A percentile compares a stretch with the other conserved stretches of the same genome.
These are phyloP conservation scores for Kazachstania africana DNA, from an alignment of 805 yeast species.

Conservation along the genomic window DNA sequence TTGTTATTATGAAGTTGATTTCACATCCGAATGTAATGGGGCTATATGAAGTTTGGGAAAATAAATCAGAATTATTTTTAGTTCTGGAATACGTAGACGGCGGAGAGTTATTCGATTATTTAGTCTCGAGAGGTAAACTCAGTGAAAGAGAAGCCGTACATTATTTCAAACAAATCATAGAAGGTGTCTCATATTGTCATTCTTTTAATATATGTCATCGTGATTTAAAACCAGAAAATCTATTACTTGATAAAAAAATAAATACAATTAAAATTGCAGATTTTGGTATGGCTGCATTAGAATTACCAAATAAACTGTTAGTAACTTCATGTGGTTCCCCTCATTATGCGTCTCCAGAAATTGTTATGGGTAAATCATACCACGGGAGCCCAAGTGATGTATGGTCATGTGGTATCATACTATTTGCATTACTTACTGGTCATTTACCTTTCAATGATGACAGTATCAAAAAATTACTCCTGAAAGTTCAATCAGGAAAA, in stretches of 20 bases:
- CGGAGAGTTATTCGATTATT: slow-evolving; percentile 71
- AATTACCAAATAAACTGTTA: slow-evolving; percentile 53
- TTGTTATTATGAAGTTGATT: slow-evolving; percentile 89
- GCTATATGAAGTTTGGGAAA: slow-evolving; percentile 96
- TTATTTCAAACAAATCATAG: slow-evolving; percentile 64
- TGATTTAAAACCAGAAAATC: slow-evolving; percentile 73
- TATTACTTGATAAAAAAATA: slow-evolving; percentile 49
- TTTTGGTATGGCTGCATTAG: slow-evolving; percentile 84
- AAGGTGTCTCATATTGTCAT: slow-evolving; percentile 74
- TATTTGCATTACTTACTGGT: slow-evolving; percentile 70
- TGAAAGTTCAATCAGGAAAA: slow-evolving; percentile 67
- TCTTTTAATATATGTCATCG: slow-evolving; percentile 72
- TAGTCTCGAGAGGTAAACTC: slow-evolving; percentile 57
- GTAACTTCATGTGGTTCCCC: slow-evolving; percentile 84
- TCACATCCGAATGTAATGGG: slow-evolving; percentile 92
- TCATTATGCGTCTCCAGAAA: slow-evolving; percentile 83
- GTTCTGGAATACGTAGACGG: slow-evolving; percentile 79
- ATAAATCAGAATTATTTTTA: slow-evolving; percentile 72
- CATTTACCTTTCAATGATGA: slow-evolving; percentile 79
- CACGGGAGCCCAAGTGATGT: slow-evolving; percentile 81
- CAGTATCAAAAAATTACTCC: slow-evolving; percentile 53
- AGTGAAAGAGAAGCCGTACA: slow-evolving; percentile 64
- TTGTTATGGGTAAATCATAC: slow-evolving; percentile 64
- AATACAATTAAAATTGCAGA: slow-evolving; percentile 70
- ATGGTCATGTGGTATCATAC: slow-evolving; percentile 80